A percentile compares a stretch with the other conserved stretches of the same genome.
These are phyloP conservation scores for Verticillium isaacii DNA, from an alignment of 2,329 filamentous ascomycete species.

Conservation along the genomic window DNA sequence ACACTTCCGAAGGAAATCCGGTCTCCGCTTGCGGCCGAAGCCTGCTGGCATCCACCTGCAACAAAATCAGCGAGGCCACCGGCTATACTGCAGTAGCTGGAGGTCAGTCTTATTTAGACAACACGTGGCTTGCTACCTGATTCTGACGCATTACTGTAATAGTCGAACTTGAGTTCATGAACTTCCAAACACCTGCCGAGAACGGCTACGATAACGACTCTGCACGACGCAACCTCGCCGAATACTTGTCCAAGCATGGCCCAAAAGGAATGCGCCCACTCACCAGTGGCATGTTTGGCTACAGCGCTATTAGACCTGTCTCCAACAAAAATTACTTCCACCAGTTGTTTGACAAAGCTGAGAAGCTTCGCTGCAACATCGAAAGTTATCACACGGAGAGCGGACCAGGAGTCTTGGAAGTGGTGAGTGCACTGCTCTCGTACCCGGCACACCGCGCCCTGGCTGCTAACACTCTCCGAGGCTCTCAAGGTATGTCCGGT, in stretches of 20 bases:
- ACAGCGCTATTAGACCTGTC: constrained; percentile 69
- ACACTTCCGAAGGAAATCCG: constrained; percentile 65
- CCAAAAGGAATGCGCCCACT: constrained; percentile 60
- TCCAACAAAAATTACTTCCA: constrained; percentile 84
- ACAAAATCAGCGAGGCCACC: constrained; percentile 50
- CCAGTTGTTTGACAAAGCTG: constrained; percentile 66
- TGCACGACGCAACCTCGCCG: constrained; percentile 55
- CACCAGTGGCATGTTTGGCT: constrained; percentile 80
- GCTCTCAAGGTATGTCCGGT: constrained; percentile 45
- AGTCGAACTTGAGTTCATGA: constrained; percentile 74
- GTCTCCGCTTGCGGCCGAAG: constrained; percentile 69
- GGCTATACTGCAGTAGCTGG: constrained; percentile 72
- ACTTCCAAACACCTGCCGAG: constrained; percentile 27
- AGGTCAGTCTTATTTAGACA: constrained; percentile 42
- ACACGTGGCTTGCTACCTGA: neutral
- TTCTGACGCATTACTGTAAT: neutral
- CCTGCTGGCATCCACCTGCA: constrained; percentile 55
- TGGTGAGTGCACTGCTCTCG: neutral
- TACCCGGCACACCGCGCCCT: too few relatives aligned
- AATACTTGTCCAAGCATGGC: constrained; percentile 62
- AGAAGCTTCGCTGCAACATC: constrained; percentile 65
- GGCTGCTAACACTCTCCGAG: too few relatives aligned
- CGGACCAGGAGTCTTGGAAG: constrained; percentile 53
- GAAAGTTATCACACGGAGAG: constrained; percentile 84
- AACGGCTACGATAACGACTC: constrained; percentile 22